Evolutionary conservation across 169 alveolate genomes (phyloP), one percentile per base, ranked within the genome.

Genomic region (Condylostoma magnum): DNA sequence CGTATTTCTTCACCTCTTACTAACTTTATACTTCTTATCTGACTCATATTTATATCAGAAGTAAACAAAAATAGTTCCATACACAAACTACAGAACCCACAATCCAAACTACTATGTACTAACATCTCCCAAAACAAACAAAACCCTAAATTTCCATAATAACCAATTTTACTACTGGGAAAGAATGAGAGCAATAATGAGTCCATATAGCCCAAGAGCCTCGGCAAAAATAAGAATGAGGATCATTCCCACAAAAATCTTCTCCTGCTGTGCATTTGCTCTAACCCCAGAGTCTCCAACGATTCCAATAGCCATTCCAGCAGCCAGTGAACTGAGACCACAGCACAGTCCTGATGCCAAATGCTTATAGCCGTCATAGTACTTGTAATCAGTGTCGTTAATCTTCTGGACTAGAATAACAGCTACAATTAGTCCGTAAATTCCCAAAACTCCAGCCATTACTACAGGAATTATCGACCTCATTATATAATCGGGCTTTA

Each of bases 221-320:
- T 98, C 99, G 51, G 99, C 99, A 89, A 98, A 98, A 80, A 98
- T 98, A 84, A 98, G 97, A 81, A 98, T 98, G 68, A 98, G 93
- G 79, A 97, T 94, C 99, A 98, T 96, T 48, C 99, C 99, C 66
- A 97, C 99, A 84, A 97, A 97, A 66, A 98, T 93, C 76, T 98
- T 93, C 28, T 98, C 97, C 86, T 98, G 99, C 92, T 97, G 98
- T 4, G 99, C 99, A 80, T 97, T 95, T 34, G 99, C 99, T 78
- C 99, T 95, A 43, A 97, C 99, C 83, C 99, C 99, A 25, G 99
- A 99, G 79, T 98, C 99, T 55, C 99, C 99, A 44, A 97, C 99
- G 41, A 97, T 97, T 50, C 99, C 99, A 68, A 98, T 98, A 56
- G 99, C 98, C 36, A 97, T 83, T 37, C 99, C 99, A 37, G 99